Percentiles rank a stretch among this genome's conserved stretches.
Evolutionary conservation across 75 land plant species (phyloP).

Genomic region (Pinus albicaulis): DNA sequence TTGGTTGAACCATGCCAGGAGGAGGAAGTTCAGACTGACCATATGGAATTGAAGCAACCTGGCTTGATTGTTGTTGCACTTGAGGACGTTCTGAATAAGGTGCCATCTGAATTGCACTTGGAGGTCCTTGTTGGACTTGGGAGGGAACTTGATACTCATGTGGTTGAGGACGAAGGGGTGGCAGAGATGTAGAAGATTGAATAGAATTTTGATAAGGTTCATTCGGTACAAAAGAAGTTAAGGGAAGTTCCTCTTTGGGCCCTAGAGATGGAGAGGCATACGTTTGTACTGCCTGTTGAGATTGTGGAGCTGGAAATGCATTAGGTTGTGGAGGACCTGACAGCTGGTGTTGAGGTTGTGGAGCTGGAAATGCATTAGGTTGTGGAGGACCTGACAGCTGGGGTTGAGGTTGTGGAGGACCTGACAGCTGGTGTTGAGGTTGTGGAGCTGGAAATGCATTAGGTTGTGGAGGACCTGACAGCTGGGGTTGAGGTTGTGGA

Average conservation of each 20-base stretch:
- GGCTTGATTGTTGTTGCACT: conserved; percentile 31
- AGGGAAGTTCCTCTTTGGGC: not conserved
- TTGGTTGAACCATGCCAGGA: conserved; percentile 4
- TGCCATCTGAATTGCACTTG: conserved; percentile 2
- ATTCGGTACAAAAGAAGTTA: conserved; percentile 10
- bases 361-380: conserved; percentile 14
- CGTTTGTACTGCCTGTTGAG: conserved; percentile 29
- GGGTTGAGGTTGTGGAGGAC: conserved; percentile 20
- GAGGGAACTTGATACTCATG: conserved; percentile 6
- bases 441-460: no score
- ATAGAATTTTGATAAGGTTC: conserved; percentile 27
- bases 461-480: no score
- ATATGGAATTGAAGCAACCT: conserved; percentile 19
- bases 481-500: conserved; percentile 11
- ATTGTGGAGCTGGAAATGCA: conserved; percentile 22
- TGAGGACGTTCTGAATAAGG: conserved; percentile 22
- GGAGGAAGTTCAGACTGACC: conserved; percentile 26
- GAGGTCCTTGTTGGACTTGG: conserved; percentile 4
- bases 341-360: conserved; percentile 6
- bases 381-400: conserved; percentile 2
- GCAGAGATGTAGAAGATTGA: conserved; percentile 25
- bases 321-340: conserved; percentile 10
- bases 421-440: no score
- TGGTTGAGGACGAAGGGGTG: conserved; percentile 15
- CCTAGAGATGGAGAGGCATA: conserved; percentile 26